These are phyloP conservation scores for Chlorella variabilis DNA, from an alignment of 163 green algal genomes.

Conservation along the genomic window DNA sequence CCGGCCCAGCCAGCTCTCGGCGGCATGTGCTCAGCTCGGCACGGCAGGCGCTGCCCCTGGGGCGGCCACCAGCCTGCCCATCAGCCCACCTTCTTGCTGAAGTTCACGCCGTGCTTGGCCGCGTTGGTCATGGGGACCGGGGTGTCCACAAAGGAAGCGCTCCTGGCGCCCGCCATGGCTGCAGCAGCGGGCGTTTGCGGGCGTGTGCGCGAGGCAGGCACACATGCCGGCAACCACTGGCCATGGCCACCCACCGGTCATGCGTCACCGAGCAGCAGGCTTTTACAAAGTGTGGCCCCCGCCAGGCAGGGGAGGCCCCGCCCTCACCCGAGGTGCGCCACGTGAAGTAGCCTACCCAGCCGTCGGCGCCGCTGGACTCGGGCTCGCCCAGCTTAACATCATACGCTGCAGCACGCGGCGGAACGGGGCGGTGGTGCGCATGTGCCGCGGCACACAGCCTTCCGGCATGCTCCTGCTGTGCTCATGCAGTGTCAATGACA, in stretches of 20 bases:
- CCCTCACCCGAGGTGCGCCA: neutral
- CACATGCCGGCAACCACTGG: neutral
- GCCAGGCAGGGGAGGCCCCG: no score
- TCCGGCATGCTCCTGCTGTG: no score
- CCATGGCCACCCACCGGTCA: neutral
- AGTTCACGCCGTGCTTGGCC: neutral
- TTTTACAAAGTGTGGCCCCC: no score
- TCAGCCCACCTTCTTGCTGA: neutral
- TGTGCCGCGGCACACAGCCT: no score
- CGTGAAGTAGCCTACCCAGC: constrained; percentile 5
- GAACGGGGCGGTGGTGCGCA: no score
- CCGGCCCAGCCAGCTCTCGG: no score
- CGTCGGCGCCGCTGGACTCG: neutral
- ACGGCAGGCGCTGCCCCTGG: no score
- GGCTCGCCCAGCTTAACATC: neutral
- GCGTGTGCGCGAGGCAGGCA: neutral
- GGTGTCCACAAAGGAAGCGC: neutral
- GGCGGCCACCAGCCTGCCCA: no score
- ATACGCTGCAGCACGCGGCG: no score
- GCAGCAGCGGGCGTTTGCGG: neutral
- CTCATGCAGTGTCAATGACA: no score
- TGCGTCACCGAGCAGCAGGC: no score
- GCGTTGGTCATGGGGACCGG: neutral
- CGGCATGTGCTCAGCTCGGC: no score
- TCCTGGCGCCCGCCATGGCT: neutral